Conservation (phyloP, 371 early-diverging fungal genomes). For the Mucor indicus region DNA sequence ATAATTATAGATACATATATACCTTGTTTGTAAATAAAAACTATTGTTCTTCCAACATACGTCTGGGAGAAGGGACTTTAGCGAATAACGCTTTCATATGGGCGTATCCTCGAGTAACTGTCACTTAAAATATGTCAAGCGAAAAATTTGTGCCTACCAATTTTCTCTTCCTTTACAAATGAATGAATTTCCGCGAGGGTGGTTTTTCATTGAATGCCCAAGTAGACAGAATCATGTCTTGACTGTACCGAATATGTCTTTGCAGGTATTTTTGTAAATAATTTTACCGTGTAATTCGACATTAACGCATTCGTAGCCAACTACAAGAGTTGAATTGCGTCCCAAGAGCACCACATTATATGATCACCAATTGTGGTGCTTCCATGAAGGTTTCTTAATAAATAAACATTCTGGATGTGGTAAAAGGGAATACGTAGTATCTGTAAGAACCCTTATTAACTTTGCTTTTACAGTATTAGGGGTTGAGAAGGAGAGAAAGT, state of each 20-base stretch:
- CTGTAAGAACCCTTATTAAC: not conserved
- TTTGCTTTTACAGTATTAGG: slow-evolving; percentile 3
- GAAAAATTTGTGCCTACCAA: not conserved
- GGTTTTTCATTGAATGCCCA: slow-evolving; percentile 16
- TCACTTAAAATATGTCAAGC: not conserved
- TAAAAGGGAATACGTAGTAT: not conserved
- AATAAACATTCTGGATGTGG: slow-evolving; percentile 23
- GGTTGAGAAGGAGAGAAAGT: slow-evolving; percentile 2
- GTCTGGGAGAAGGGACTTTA: too few relatives aligned
- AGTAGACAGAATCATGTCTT: slow-evolving; percentile 13
- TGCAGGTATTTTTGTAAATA: slow-evolving; percentile 5
- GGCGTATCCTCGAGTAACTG: not conserved
- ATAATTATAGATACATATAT: not conserved
- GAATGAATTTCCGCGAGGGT: slow-evolving; percentile 12
- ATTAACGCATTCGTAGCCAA: slow-evolving; percentile 7
- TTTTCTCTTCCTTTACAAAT: not conserved
- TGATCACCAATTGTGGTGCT: slow-evolving; percentile 16
- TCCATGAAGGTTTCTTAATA: slow-evolving; percentile 13
- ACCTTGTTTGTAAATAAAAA: too few relatives aligned
- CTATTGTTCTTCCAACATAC: too few relatives aligned
- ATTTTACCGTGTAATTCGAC: not conserved
- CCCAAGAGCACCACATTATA: slow-evolving; percentile 9
- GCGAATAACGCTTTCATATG: not conserved
- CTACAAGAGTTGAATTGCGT: slow-evolving; percentile 13
- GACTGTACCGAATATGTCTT: slow-evolving; percentile 8